These are phyloP conservation scores for Pontederia crassipes DNA, from an alignment of 176 grass and related monocot genomes.

Conservation along the genomic window DNA sequence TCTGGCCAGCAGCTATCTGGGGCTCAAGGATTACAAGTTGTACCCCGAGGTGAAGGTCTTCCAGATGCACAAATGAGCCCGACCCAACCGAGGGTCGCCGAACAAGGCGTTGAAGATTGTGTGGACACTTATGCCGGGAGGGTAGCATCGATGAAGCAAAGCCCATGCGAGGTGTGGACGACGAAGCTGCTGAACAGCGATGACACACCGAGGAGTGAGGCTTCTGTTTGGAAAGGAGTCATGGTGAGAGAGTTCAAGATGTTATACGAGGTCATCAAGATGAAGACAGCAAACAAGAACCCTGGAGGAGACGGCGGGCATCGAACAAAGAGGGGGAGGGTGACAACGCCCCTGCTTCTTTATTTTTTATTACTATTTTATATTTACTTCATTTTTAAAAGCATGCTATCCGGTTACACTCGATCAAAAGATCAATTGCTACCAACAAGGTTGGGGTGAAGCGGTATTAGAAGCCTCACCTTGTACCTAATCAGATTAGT, in stretches of 20 bases:
- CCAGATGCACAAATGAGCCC: constrained; percentile 66
- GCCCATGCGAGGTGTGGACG: constrained; percentile 23
- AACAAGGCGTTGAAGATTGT: constrained; percentile 81
- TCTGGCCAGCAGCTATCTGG: constrained; percentile 74
- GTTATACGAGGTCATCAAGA: constrained; percentile 82
- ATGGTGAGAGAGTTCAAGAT: constrained; percentile 78
- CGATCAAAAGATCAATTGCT: no score
- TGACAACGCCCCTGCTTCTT: no score
- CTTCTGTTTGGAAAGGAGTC: constrained; percentile 43
- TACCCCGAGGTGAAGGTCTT: constrained; percentile 90
- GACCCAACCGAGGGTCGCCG: constrained; percentile 61
- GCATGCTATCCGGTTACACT: no score
- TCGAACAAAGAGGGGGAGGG: no score
- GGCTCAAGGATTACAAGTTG: constrained; percentile 91
- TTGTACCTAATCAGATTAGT: no score
- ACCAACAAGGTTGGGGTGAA: no score
- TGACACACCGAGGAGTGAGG: background rate
- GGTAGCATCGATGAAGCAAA: constrained; percentile 2
- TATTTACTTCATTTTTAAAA: no score
- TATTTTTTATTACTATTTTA: no score
- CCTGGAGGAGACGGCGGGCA: constrained; percentile 28
- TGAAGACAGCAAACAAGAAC: constrained; percentile 44
- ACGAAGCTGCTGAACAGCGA: constrained; percentile 14
- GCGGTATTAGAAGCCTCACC: no score
- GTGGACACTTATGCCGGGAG: background rate